These are phyloP conservation scores for Saprolegnia parasitica DNA, from an alignment of 352 stramenopile species.

Conservation along the genomic window DNA sequence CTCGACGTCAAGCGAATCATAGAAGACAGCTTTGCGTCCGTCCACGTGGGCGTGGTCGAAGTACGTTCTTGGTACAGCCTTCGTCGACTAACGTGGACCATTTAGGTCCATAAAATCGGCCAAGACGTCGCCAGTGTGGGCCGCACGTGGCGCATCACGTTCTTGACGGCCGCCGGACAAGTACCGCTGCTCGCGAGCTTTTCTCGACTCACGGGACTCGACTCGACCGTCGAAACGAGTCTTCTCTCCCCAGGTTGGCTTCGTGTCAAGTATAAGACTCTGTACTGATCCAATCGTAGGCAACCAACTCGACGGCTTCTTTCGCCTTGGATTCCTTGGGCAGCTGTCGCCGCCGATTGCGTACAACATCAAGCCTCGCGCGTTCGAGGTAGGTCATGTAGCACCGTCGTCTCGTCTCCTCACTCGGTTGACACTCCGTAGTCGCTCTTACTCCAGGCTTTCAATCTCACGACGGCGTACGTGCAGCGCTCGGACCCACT, in stretches of 20 bases:
- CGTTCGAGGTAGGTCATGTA: constrained; percentile 30
- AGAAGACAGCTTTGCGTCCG: constrained; percentile 35
- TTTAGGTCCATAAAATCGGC: constrained; percentile 54
- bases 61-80: constrained; percentile 13
- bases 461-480: constrained; percentile 55
- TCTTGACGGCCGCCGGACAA: constrained; percentile 78
- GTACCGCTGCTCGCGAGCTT: constrained; percentile 61
- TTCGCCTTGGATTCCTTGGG: constrained; percentile 73
- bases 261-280: no score
- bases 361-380: constrained; percentile 60
- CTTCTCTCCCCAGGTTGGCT: constrained; percentile 58
- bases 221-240: constrained; percentile 57
- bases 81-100: constrained; percentile 44
- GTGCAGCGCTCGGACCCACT: constrained; percentile 67
- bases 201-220: constrained; percentile 71
- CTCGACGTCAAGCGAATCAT: constrained; percentile 51
- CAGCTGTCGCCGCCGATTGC: constrained; percentile 49
- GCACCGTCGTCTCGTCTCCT: no score
- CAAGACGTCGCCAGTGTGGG: constrained; percentile 62
- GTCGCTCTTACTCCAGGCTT: constrained; percentile 43
- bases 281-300: not conserved
- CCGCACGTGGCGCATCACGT: constrained; percentile 88
- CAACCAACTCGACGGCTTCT: constrained; percentile 84
- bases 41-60: constrained; percentile 5
- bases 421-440: not conserved